phyloP scores from a whole-genome alignment of 805 yeast species.

The Komagataella mondaviorum region DNA sequence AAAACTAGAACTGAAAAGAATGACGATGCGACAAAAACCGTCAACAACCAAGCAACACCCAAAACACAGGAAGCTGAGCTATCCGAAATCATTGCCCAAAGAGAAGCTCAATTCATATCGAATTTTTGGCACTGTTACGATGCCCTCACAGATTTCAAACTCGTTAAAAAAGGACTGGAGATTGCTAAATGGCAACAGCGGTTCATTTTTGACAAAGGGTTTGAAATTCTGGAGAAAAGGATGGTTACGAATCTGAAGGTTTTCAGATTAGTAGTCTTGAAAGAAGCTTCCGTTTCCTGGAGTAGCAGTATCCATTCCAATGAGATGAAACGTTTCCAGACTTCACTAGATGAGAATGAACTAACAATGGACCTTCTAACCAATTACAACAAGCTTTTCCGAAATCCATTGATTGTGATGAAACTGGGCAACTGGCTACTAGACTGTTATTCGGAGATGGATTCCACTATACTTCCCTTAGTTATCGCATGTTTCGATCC shows the following conservation, averaged over 20 bases:
- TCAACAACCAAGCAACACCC: conserved; percentile 5
- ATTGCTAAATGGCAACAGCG: conserved; percentile 78
- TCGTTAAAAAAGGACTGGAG: conserved; percentile 57
- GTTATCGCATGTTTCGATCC: conserved; percentile 77
- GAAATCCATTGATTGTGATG: conserved; percentile 75
- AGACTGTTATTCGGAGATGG: conserved; percentile 79
- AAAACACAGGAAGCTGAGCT: conserved; percentile 16
- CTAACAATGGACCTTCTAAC: conserved; percentile 2
- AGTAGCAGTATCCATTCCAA: conserved; percentile 3
- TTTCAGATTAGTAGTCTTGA: conserved; percentile 76
- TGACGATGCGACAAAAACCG: conserved; percentile 3
- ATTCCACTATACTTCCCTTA: conserved; percentile 56
- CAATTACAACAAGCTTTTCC: conserved; percentile 30
- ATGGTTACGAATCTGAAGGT: conserved; percentile 66
- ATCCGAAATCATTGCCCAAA: conserved; percentile 10
- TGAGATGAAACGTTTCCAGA: neutral
- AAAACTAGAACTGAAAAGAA: neutral
- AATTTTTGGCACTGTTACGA: conserved; percentile 49
- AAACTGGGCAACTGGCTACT: conserved; percentile 85
- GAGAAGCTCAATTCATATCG: conserved; percentile 20
- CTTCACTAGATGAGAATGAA: conserved; percentile 5
- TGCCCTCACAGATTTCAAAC: conserved; percentile 33
- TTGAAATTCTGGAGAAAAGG: conserved; percentile 76
- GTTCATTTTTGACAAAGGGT: conserved; percentile 76
- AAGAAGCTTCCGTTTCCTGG: conserved; percentile 37